Evolutionary conservation across 2,329 filamentous ascomycete genomes (phyloP).

Genomic region (Botryotinia globosa): DNA sequence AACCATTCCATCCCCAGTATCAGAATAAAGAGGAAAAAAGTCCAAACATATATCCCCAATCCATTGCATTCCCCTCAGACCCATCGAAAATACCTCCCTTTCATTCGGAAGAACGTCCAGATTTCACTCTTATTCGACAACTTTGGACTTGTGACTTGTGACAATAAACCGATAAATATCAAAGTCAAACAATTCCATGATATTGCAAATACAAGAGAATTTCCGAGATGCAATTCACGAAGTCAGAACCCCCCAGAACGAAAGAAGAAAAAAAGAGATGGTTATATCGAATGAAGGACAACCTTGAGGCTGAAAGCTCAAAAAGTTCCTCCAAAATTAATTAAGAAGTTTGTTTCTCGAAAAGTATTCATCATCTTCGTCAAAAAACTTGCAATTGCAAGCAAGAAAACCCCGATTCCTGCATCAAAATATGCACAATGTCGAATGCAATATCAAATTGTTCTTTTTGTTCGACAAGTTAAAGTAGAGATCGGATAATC

Average conservation of each 20-base stretch:
- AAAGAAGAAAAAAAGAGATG: background rate
- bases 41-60: slow-evolving; percentile 8
- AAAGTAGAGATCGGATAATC: slow-evolving; percentile 36
- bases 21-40: background rate
- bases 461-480: slow-evolving; percentile 21
- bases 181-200: background rate
- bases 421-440: slow-evolving; percentile 37
- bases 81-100: background rate
- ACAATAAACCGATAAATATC: background rate
- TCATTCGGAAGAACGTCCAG: background rate
- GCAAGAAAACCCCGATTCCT: slow-evolving; percentile 22
- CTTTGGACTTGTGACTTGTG: background rate
- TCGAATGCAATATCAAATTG: slow-evolving; percentile 43
- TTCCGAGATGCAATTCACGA: background rate
- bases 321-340: slow-evolving; percentile 18
- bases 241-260: background rate
- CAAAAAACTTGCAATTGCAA: slow-evolving; percentile 26
- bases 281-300: slow-evolving; percentile 11
- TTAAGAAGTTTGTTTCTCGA: slow-evolving; percentile 16
- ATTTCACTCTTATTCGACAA: background rate
- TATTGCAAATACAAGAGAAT: background rate
- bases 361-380: slow-evolving; percentile 36
- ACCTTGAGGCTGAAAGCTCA: background rate
- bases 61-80: background rate
- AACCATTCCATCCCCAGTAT: slow-evolving; percentile 7